Percentiles rank a stretch among this genome's conserved stretches.
Conservation (phyloP, 169 alveolate genomes). For the Plasmodium knowlesi region DNA sequence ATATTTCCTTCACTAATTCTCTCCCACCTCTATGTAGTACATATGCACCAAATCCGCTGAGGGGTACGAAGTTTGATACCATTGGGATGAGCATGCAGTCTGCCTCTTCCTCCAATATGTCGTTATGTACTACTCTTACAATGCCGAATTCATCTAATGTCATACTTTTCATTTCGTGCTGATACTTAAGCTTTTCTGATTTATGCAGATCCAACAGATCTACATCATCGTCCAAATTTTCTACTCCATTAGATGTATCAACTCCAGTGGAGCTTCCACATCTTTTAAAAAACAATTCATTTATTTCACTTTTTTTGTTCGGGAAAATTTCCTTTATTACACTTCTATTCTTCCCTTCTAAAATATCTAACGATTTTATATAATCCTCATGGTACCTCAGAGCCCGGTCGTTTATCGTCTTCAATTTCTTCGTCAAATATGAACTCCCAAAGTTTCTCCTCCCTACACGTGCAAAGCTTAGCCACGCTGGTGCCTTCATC, state of each 20-base stretch:
- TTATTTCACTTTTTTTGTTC: slow-evolving; percentile 70
- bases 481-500: not conserved
- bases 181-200: not conserved
- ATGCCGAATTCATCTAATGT: slow-evolving; percentile 39
- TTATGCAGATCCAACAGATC: slow-evolving; percentile 4
- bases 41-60: slow-evolving; percentile 74
- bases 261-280: not conserved
- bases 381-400: slow-evolving; percentile 68
- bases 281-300: slow-evolving; percentile 65
- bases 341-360: slow-evolving; percentile 75
- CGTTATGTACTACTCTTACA: slow-evolving; percentile 63
- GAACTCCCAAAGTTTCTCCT: slow-evolving; percentile 71
- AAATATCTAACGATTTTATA: slow-evolving; percentile 46
- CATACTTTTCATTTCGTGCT: slow-evolving; percentile 71
- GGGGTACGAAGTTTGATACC: slow-evolving; percentile 72
- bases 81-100: slow-evolving; percentile 75
- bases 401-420: slow-evolving; percentile 66
- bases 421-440: slow-evolving; percentile 54
- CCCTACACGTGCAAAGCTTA: not conserved
- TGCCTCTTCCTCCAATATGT: slow-evolving; percentile 69
- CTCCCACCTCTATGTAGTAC: slow-evolving; percentile 69
- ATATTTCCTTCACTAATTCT: slow-evolving; percentile 72
- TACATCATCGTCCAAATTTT: slow-evolving; percentile 5
- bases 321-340: slow-evolving; percentile 73
- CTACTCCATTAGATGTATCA: not conserved